Percentiles rank a stretch among this genome's conserved stretches.
phyloP scores from a whole-genome alignment of 352 stramenopile genomes.

The Phytophthora meadii region DNA sequence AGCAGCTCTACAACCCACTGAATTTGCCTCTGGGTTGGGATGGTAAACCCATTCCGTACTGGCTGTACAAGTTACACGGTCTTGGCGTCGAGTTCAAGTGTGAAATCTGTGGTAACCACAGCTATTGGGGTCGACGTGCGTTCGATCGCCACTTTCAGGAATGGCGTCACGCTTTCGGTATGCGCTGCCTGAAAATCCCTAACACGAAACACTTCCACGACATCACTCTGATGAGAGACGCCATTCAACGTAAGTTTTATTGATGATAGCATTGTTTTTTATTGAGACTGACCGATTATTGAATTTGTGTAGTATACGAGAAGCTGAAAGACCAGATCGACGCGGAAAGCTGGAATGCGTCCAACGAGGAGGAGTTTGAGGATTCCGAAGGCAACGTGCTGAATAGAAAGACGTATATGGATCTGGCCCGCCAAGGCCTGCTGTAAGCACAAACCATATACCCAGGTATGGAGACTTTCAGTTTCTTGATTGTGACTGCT shows the following conservation, averaged over 20 bases:
- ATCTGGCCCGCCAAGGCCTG: slow-evolving; percentile 97
- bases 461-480: no score
- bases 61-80: slow-evolving; percentile 99
- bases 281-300: slow-evolving; percentile 4
- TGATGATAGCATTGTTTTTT: neutral
- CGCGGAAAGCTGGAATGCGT: slow-evolving; percentile 93
- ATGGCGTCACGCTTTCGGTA: slow-evolving; percentile 97
- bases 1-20: slow-evolving; percentile 98
- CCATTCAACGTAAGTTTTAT: slow-evolving; percentile 71
- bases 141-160: slow-evolving; percentile 99
- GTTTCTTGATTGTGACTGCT: slow-evolving; percentile 9
- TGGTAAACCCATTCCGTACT: slow-evolving; percentile 99
- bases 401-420: slow-evolving; percentile 97
- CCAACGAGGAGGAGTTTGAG: slow-evolving; percentile 98
- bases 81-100: slow-evolving; percentile 99
- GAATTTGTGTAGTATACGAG: slow-evolving; percentile 88
- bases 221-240: slow-evolving; percentile 98
- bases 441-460: slow-evolving; percentile 63
- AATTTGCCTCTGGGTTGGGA: slow-evolving; percentile 99
- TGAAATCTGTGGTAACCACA: slow-evolving; percentile 99
- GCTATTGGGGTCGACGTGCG: slow-evolving; percentile 95
- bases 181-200: slow-evolving; percentile 98
- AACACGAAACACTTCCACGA: slow-evolving; percentile 99
- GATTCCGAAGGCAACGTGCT: slow-evolving; percentile 99
- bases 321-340: slow-evolving; percentile 96